phyloP scores from a whole-genome alignment of 2,329 filamentous ascomycete species.

The Colletotrichum caudatum region DNA sequence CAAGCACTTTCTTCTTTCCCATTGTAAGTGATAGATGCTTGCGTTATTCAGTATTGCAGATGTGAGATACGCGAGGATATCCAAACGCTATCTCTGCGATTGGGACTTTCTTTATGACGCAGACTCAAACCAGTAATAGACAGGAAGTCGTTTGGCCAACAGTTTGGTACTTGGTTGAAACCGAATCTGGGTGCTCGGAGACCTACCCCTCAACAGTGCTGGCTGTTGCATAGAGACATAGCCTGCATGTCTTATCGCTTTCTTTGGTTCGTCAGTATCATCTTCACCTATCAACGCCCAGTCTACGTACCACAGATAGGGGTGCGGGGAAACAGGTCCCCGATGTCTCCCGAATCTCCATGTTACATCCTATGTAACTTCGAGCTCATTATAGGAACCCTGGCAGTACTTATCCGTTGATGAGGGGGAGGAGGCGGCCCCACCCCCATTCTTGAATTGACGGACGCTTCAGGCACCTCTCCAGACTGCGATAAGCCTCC shows the following conservation, averaged over 20 bases:
- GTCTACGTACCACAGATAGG: background rate
- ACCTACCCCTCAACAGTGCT: background rate
- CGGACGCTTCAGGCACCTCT: background rate
- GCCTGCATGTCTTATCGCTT: conserved; percentile 14
- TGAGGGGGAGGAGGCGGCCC: background rate
- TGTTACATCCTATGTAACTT: background rate
- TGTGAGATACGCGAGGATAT: background rate
- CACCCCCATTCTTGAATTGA: conserved; percentile 19
- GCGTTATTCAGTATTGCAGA: background rate
- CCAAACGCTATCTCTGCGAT: background rate
- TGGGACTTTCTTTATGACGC: background rate
- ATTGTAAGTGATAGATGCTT: conserved; percentile 19
- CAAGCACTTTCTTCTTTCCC: conserved; percentile 47
- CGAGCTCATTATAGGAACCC: too few relatives aligned
- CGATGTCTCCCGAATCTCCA: too few relatives aligned
- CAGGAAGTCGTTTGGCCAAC: background rate
- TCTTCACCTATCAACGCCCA: background rate
- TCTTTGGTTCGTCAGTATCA: background rate
- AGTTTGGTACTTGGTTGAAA: background rate
- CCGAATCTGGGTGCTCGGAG: background rate
- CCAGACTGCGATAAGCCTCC: background rate
- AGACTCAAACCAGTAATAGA: background rate
- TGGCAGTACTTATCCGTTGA: background rate
- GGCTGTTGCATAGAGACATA: background rate
- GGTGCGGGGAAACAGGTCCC: background rate